phyloP scores from a whole-genome alignment of 1,284 basidiomycete genomes.

The Phylloboletellus chloephorus region DNA sequence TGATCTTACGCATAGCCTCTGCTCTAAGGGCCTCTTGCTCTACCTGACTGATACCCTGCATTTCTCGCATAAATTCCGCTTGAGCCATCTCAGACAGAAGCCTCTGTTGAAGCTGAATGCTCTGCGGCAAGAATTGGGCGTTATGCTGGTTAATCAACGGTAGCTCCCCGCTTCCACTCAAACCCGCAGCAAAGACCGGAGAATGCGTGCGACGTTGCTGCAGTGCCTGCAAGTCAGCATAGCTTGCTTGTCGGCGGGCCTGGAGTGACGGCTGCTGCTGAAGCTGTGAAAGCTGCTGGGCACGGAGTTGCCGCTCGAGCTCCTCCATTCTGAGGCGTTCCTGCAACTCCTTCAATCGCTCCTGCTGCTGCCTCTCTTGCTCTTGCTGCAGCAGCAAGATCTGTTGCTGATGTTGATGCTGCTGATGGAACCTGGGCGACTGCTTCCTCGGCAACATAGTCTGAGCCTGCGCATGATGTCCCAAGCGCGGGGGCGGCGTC shows the following conservation, averaged over 20 bases:
- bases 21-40: constrained; percentile 65
- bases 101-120: constrained; percentile 66
- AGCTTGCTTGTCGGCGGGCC: constrained; percentile 37
- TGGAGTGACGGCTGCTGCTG: constrained; percentile 41
- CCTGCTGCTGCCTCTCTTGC: constrained; percentile 47
- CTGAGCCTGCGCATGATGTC: constrained; percentile 27
- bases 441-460: constrained; percentile 61
- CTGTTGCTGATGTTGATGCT: constrained; percentile 62
- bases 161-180: constrained; percentile 17
- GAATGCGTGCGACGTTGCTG: constrained; percentile 44
- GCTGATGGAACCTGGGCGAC: constrained; percentile 65
- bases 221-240: constrained; percentile 27
- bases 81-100: constrained; percentile 68
- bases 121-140: constrained; percentile 49
- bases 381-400: constrained; percentile 56
- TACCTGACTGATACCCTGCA: constrained; percentile 51
- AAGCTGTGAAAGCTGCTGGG: constrained; percentile 45
- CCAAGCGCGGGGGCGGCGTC: constrained; percentile 65
- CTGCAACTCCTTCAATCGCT: constrained; percentile 45
- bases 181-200: constrained; percentile 36
- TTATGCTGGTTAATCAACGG: constrained; percentile 43
- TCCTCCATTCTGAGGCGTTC: constrained; percentile 60
- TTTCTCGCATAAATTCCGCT: constrained; percentile 56
- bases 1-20: constrained; percentile 81
- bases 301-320: constrained; percentile 52